A percentile compares a stretch with the other conserved stretches of the same genome.
These are phyloP conservation scores for Globisporangium cederbergense DNA, from an alignment of 352 stramenopile genomes.

Conservation along the genomic window DNA sequence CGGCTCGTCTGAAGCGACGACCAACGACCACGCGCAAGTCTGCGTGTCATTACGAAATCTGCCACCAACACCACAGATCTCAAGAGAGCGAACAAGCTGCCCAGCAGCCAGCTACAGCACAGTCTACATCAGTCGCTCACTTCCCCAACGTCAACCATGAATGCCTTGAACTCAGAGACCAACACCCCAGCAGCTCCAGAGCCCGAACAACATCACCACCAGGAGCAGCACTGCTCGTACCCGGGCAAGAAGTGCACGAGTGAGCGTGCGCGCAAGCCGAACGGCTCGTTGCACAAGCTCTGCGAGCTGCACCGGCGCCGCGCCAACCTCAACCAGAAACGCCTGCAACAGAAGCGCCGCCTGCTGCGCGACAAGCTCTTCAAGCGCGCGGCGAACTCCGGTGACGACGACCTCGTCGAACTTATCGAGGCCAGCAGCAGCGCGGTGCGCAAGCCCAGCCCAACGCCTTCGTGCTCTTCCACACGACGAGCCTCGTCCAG, in stretches of 20 bases:
- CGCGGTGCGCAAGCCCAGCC: background rate
- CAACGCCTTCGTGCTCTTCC: background rate
- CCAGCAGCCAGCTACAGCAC: background rate
- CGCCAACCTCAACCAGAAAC: slow-evolving; percentile 27
- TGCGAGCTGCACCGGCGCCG: slow-evolving; percentile 68
- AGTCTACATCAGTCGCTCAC: background rate
- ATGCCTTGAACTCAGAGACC: background rate
- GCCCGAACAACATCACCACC: too few relatives aligned
- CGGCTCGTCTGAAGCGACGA: background rate
- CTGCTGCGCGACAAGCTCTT: slow-evolving; percentile 18
- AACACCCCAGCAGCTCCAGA: background rate
- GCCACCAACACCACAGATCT: background rate
- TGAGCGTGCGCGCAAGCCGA: slow-evolving; percentile 58
- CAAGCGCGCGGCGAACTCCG: slow-evolving; percentile 6
- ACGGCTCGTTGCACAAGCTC: slow-evolving; percentile 67
- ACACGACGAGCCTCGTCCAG: background rate
- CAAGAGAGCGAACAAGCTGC: background rate
- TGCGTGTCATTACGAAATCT: background rate
- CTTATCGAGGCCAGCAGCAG: background rate
- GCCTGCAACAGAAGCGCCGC: slow-evolving; percentile 15
- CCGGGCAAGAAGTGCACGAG: slow-evolving; percentile 67
- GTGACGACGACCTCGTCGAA: background rate
- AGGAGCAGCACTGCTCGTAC: slow-evolving; percentile 56
- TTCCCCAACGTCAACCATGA: background rate
- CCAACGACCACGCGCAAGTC: background rate